A percentile compares a stretch with the other conserved stretches of the same genome.
Evolutionary conservation across 805 yeast species (phyloP).

Genomic region (Teunomyces atbi): DNA sequence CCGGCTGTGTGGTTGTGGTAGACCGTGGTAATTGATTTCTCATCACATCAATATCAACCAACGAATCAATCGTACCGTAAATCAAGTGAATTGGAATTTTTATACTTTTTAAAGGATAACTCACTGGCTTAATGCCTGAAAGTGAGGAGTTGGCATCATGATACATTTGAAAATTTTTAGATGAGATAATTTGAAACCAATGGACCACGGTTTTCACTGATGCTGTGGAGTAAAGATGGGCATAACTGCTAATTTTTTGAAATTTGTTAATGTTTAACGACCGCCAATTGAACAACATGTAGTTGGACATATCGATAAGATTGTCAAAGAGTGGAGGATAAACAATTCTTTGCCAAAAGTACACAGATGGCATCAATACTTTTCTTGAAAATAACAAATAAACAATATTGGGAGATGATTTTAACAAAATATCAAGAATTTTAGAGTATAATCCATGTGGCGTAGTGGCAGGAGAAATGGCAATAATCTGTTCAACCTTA

Average conservation of each 20-base stretch:
- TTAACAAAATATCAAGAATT: slow-evolving; percentile 69
- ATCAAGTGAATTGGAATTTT: slow-evolving; percentile 69
- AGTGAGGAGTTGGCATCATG: slow-evolving; percentile 48
- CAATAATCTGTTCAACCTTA: slow-evolving; percentile 60
- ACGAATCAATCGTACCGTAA: slow-evolving; percentile 77
- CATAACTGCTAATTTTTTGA: slow-evolving; percentile 78
- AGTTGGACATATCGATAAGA: slow-evolving; percentile 69
- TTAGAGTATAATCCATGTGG: slow-evolving; percentile 82
- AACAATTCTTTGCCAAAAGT: slow-evolving; percentile 75
- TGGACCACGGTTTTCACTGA: slow-evolving; percentile 47
- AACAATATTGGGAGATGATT: slow-evolving; percentile 72
- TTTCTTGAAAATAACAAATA: slow-evolving; percentile 70
- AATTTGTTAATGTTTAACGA: slow-evolving; percentile 64
- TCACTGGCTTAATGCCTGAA: slow-evolving; percentile 32
- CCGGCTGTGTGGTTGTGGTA: slow-evolving; percentile 51
- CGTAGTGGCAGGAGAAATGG: slow-evolving; percentile 91
- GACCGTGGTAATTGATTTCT: slow-evolving; percentile 59
- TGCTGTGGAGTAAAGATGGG: slow-evolving; percentile 88
- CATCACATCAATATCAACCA: slow-evolving; percentile 84
- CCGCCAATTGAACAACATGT: slow-evolving; percentile 75
- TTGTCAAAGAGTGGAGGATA: slow-evolving; percentile 74
- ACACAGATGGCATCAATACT: slow-evolving; percentile 72
- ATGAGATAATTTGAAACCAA: slow-evolving; percentile 57
- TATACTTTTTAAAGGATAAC: slow-evolving; percentile 40
- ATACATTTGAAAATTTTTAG: slow-evolving; percentile 82